Conservation (phyloP, 2,329 filamentous ascomycete species). For the Cladophialophora chaetospira region DNA sequence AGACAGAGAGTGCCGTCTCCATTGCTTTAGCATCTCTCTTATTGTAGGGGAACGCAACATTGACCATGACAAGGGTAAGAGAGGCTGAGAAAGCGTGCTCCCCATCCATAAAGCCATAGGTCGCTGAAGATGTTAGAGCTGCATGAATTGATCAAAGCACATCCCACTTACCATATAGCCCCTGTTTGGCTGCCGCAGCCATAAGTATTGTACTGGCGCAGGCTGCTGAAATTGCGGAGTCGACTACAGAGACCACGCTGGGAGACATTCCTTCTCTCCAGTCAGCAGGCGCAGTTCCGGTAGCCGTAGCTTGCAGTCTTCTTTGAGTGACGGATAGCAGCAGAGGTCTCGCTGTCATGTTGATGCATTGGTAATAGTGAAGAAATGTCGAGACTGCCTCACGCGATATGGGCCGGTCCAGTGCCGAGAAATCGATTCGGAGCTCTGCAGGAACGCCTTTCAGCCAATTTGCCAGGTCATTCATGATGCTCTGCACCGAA, state of each 20-base stretch:
- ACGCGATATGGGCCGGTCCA: slow-evolving; percentile 47
- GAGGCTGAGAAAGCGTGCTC: slow-evolving; percentile 59
- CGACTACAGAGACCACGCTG: slow-evolving; percentile 54
- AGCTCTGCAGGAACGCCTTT: slow-evolving; percentile 51
- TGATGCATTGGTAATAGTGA: slow-evolving; percentile 61
- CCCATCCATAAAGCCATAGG: slow-evolving; percentile 60
- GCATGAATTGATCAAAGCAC: neutral
- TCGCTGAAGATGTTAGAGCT: slow-evolving; percentile 41
- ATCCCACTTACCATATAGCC: slow-evolving; percentile 50
- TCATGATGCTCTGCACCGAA: slow-evolving; percentile 55
- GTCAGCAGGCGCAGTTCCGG: slow-evolving; percentile 41
- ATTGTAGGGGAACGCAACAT: slow-evolving; percentile 54
- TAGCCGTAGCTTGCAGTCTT: slow-evolving; percentile 43
- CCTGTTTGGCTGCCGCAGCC: slow-evolving; percentile 51
- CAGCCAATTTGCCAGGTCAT: slow-evolving; percentile 54
- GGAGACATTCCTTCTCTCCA: slow-evolving; percentile 53
- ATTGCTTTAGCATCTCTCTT: slow-evolving; percentile 48
- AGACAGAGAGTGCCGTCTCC: slow-evolving; percentile 50
- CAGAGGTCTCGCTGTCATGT: slow-evolving; percentile 58
- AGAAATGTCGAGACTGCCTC: slow-evolving; percentile 56
- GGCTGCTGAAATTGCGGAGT: slow-evolving; percentile 56
- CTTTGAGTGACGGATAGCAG: slow-evolving; percentile 57
- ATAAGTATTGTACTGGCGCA: slow-evolving; percentile 54
- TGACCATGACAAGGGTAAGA: slow-evolving; percentile 58
- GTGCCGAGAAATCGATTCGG: slow-evolving; percentile 51